Percentiles rank a stretch among this genome's conserved stretches.
Evolutionary conservation across 148 eudicot species (phyloP).

Genomic region (Dianthus caryophyllus): DNA sequence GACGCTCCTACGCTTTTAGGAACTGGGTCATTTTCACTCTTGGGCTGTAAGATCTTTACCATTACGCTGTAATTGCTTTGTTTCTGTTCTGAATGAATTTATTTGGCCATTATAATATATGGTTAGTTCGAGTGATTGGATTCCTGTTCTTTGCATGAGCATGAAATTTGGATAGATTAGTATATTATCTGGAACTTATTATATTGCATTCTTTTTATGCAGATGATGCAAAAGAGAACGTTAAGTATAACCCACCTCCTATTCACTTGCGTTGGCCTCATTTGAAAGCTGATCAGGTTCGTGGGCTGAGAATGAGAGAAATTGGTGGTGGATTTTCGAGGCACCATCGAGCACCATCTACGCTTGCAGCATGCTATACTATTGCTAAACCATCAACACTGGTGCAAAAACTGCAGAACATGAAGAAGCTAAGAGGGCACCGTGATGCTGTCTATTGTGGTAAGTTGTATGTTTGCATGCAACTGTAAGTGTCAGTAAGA

Average conservation of each 20-base stretch:
- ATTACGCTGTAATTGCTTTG: constrained; percentile 11
- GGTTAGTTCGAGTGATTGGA: neutral
- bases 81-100: neutral
- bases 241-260: constrained; percentile 42
- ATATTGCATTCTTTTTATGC: constrained; percentile 16
- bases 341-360: constrained; percentile 90
- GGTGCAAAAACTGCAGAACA: constrained; percentile 93
- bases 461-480: constrained; percentile 24
- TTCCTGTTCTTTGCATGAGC: neutral
- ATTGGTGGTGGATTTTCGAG: constrained; percentile 94
- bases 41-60: constrained; percentile 46
- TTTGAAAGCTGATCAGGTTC: constrained; percentile 79
- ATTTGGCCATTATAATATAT: neutral
- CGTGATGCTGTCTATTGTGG: constrained; percentile 97
- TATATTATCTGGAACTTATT: neutral
- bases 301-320: constrained; percentile 82
- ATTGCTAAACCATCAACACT: constrained; percentile 93
- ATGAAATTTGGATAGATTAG: constrained; percentile 1
- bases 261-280: constrained; percentile 89
- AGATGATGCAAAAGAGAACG: constrained; percentile 48
- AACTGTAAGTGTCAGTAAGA: neutral
- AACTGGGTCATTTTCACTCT: constrained; percentile 82
- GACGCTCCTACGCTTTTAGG: constrained; percentile 89
- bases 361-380: constrained; percentile 83
- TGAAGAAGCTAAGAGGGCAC: constrained; percentile 77